These are phyloP conservation scores for Starmerella etchellsii DNA, from an alignment of 805 yeast species.

Conservation along the genomic window DNA sequence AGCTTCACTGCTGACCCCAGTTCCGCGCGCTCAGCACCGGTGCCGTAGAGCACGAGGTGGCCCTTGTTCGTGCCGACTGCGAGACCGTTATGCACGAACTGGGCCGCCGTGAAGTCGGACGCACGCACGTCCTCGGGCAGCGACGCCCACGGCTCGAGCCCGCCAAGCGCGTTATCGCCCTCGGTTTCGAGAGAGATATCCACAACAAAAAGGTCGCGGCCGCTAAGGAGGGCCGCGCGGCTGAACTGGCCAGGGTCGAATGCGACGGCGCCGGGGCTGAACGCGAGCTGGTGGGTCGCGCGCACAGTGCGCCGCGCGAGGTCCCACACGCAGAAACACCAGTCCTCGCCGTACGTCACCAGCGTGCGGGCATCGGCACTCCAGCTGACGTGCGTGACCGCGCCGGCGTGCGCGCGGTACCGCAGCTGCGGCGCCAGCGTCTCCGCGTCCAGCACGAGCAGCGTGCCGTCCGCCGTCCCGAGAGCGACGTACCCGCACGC, in stretches of 20 bases:
- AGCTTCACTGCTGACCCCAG: too few relatives aligned
- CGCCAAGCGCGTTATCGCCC: neutral
- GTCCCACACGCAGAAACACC: conserved; percentile 15
- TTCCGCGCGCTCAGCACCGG: neutral
- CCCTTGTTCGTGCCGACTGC: conserved; percentile 13
- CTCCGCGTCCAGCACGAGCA: conserved; percentile 11
- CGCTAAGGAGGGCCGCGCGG: conserved; percentile 1
- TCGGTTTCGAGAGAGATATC: conserved; percentile 1
- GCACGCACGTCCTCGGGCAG: conserved; percentile 4
- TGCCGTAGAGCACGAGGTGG: conserved; percentile 4
- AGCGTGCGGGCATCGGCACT: conserved; percentile 7
- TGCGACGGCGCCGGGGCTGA: conserved; percentile 5
- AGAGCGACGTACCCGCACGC: conserved; percentile 10
- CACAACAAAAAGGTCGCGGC: neutral
- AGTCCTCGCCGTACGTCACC: conserved; percentile 13
- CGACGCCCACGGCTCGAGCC: neutral
- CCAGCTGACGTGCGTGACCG: conserved; percentile 10
- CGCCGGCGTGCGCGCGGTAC: conserved; percentile 6
- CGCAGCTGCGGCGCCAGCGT: conserved; percentile 11
- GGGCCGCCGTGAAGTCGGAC: neutral
- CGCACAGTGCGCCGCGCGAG: neutral
- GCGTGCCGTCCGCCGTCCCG: conserved; percentile 12
- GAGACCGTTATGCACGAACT: neutral
- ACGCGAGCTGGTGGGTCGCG: conserved; percentile 6
- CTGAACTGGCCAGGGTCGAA: neutral